Base-by-base conservation (phyloP, 1,284 basidiomycete species). In the Coniophora puteana region DNA sequence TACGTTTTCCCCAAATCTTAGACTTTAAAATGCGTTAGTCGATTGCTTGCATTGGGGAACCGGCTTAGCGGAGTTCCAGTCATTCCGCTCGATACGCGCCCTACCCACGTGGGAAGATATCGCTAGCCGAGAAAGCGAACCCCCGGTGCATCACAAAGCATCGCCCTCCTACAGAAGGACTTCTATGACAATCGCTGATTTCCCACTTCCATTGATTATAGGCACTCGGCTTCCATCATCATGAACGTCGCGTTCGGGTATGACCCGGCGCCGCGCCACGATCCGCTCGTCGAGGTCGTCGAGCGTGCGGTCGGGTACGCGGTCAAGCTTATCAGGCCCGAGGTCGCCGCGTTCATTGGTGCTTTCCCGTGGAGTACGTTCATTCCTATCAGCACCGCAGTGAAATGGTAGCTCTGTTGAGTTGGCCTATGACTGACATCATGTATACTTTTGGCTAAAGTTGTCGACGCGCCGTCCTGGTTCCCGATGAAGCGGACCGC, bases 161-260 rank as follows among this genome's bases (percentile, higher is more conserved):
- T n/a, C n/a, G n/a, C n/a, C n/a, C n/a, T n/a, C n/a, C n/a, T n/a
- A n/a, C n/a, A n/a, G n/a, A n/a, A n/a, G n/a, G n/a, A n/a, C n/a
- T n/a, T n/a, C n/a, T n/a, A n/a, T n/a, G n/a, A n/a, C 4, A 24
- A 18, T 10, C 11, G 4, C 20, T 25, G 4, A 34, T 17, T 12
- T 17, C 23, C 18, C 16, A 26, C 32, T 20, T 26, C 7, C n/a
- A n/a, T n/a, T n/a, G n/a, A n/a, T n/a, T 18, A 4, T 14, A 62
- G 59, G 8, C 48, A 61, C 38, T 57, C 54, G 10, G 22, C 52
- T 7, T 44, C 57, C 4, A 47, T 59, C n/a, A 59, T 62, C 44
- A 61, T 61, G 57, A 46, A 49, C 1, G 32, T 53, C 23, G 48
- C 62, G 12, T 61, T 59, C 12, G 57, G 58, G 14, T 59, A 58